Base-by-base conservation (phyloP, 202 grass and related monocot genomes). In the Panicum hallii region DNA sequence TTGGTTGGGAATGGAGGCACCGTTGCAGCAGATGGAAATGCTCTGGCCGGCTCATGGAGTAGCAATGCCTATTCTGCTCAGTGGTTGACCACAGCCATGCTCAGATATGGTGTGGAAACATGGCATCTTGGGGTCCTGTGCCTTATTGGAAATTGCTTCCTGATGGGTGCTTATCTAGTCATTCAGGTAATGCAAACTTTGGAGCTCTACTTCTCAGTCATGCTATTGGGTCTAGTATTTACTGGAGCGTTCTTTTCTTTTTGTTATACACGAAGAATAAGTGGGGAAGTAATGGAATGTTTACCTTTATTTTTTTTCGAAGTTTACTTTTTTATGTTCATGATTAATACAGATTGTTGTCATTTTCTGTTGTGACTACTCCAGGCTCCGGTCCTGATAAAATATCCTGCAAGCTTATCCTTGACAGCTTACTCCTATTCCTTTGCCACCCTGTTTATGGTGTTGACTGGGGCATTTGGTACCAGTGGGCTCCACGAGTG, bases 131-230 rank as follows among this genome's bases (percentile, higher is more conserved):
- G 93, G 49, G 89, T 92, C 11, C 38, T 94, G 0, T 99, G 96
- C 85, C 94, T 99, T 5, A 67, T 99, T 23, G 91, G 90, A 61
- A 99, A 95, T 46, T 95, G 96, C 48, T 89, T 95, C 70, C 66
- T 93, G 54, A 95, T 99, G 96, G 93, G 92, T n/a, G 88, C 89
- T 74, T 99, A 99, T 81, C 85, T 99, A 14, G 96, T 95, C 84
- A 89, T 95, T 30, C 95, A 97, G 95, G 95, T 97, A 83, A 68
- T 9, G 6, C 64, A 61, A 71, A 67, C 15, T 30, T 42, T 12
- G 48, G 0, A 70, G 20, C 42, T 75, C 45, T 49, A 26, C 34
- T 28, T 14, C 17, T 62, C 20, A 28, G 36, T 19, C 65, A 22
- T 75, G 48, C 26, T 41, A 26, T 26, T 26, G 26, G 26, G 26